Evolutionary conservation across 768 basidiomycete species (phyloP).

Genomic region (Thelephora ganbajun): DNA sequence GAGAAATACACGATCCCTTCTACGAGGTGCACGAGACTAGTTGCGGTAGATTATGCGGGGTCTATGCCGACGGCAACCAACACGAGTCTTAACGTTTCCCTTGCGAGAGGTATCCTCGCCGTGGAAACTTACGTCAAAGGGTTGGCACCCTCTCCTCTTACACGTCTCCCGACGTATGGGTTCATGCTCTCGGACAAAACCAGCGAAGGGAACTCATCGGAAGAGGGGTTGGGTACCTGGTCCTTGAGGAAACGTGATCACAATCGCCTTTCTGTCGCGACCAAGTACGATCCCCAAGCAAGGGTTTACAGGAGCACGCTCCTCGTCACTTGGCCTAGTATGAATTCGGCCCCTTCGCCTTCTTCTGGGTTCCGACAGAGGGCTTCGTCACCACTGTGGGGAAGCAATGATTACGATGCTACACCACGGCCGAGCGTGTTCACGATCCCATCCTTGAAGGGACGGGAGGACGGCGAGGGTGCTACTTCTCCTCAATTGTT

Average conservation of each 20-base stretch:
- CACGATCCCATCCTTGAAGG: neutral
- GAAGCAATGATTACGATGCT: conserved; percentile 17
- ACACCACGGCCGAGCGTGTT: conserved; percentile 29
- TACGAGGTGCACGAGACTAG: conserved; percentile 72
- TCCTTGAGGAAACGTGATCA: conserved; percentile 46
- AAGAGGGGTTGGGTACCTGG: conserved; percentile 36
- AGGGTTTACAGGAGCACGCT: conserved; percentile 38
- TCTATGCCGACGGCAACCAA: conserved; percentile 77
- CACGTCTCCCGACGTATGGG: conserved; percentile 53
- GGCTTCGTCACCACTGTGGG: neutral
- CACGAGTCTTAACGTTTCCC: conserved; percentile 65
- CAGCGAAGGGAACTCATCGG: conserved; percentile 17
- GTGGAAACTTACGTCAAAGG: conserved; percentile 66
- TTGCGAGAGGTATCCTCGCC: conserved; percentile 58
- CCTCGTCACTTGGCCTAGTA: conserved; percentile 24
- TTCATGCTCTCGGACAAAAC: conserved; percentile 43
- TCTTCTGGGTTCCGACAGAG: conserved; percentile 1
- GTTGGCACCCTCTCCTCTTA: conserved; percentile 48
- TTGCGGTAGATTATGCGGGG: conserved; percentile 79
- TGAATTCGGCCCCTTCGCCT: conserved; percentile 7
- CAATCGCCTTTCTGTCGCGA: conserved; percentile 38
- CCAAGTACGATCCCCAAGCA: conserved; percentile 35
- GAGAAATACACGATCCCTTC: conserved; percentile 94
- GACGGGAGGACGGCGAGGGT: neutral
- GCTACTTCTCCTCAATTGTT: neutral